Conservation (phyloP, 2,329 filamentous ascomycete species). For the Trichoderma pleuroti region DNA sequence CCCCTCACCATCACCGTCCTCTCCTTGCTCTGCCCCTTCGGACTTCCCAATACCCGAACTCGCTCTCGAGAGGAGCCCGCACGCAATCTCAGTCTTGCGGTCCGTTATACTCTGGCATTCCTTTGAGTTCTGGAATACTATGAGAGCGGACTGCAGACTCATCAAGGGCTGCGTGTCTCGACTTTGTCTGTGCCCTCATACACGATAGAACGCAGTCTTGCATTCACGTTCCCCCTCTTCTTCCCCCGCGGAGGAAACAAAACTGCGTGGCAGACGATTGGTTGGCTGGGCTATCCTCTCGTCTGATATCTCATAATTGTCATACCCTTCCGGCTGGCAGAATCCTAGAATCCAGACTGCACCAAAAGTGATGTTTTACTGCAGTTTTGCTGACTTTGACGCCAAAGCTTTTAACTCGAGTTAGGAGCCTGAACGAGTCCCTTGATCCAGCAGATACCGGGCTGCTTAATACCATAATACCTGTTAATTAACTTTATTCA, state of each 20-base stretch:
- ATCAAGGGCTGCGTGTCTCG: neutral
- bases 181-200: neutral
- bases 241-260: neutral
- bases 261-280: neutral
- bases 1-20: neutral
- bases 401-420: neutral
- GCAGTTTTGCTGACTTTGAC: neutral
- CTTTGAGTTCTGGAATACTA: neutral
- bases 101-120: neutral
- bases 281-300: neutral
- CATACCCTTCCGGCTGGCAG: neutral
- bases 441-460: neutral
- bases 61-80: neutral
- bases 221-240: neutral
- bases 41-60: neutral
- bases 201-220: neutral
- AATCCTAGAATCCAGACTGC: neutral
- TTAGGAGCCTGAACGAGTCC: neutral
- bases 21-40: neutral
- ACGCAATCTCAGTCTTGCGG: neutral
- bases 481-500: neutral
- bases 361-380: neutral
- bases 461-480: neutral
- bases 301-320: neutral
- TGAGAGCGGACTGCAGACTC: neutral